A percentile compares a stretch with the other conserved stretches of the same genome.
phyloP scores from a whole-genome alignment of 2,329 filamentous ascomycete species.

The Penicillium fuscoglaucum region DNA sequence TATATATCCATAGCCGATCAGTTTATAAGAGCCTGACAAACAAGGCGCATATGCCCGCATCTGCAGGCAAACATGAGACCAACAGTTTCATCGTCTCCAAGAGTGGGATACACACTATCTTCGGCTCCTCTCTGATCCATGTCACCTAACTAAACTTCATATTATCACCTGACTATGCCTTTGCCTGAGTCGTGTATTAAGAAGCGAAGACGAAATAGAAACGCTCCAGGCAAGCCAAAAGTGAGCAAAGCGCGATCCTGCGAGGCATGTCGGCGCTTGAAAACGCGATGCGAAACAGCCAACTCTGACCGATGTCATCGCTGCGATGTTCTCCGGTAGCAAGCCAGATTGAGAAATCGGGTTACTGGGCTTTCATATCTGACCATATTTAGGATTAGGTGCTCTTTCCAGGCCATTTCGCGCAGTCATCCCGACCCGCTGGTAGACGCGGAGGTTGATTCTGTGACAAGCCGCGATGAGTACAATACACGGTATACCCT shows the following conservation, averaged over 20 bases:
- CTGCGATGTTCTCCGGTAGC: slow-evolving; percentile 12
- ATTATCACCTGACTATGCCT: neutral
- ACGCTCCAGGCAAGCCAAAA: neutral
- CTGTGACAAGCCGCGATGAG: neutral
- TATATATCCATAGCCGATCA: neutral
- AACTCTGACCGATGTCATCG: slow-evolving; percentile 16
- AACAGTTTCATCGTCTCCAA: neutral
- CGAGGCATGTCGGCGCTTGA: neutral
- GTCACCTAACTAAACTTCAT: neutral
- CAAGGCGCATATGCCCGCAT: neutral
- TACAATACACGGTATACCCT: neutral
- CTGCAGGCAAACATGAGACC: neutral
- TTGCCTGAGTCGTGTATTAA: neutral
- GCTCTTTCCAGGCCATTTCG: neutral
- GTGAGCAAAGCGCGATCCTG: neutral
- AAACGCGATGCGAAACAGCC: slow-evolving; percentile 1
- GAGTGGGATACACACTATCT: neutral
- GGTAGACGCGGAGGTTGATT: neutral
- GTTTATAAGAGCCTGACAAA: neutral
- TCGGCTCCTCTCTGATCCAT: neutral
- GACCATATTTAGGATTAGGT: neutral
- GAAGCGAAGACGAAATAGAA: neutral
- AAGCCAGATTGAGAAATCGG: neutral
- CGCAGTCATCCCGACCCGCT: neutral
- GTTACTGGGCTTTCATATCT: neutral